Evolutionary conservation across 345 rosid genomes (phyloP).

Genomic region (Triadica sebifera): DNA sequence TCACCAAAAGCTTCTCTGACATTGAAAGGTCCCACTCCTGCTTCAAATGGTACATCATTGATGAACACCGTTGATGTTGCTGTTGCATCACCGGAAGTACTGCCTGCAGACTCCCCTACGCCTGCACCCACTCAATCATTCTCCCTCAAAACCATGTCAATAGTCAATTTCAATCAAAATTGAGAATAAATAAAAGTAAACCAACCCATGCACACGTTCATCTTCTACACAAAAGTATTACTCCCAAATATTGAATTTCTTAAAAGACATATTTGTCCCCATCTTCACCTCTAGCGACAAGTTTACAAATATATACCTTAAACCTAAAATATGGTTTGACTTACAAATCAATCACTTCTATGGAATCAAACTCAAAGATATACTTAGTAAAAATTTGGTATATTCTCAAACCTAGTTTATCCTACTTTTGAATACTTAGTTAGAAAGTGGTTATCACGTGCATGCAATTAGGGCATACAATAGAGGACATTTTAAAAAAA

Average conservation of each 20-base stretch:
- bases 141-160: neutral
- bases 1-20: conserved; percentile 89
- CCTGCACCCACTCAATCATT: conserved; percentile 25
- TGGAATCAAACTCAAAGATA: too few species aligned
- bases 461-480: neutral
- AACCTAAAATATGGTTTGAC: neutral
- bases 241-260: neutral
- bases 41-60: conserved; percentile 84
- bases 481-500: too few species aligned
- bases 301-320: neutral
- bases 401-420: conserved; percentile 9
- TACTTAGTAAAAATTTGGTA: too few species aligned
- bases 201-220: conserved; percentile 49
- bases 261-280: conserved; percentile 15
- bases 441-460: neutral
- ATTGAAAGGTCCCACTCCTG: conserved; percentile 64
- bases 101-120: conserved; percentile 22
- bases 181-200: too few species aligned
- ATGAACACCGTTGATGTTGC: conserved; percentile 64
- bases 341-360: neutral
- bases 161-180: conserved; percentile 23
- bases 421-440: conserved; percentile 6
- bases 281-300: neutral
- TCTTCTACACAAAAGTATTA: neutral
- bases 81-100: conserved; percentile 3